Conservation (phyloP, 2,329 filamentous ascomycete genomes). For the Exserohilum turcica region DNA sequence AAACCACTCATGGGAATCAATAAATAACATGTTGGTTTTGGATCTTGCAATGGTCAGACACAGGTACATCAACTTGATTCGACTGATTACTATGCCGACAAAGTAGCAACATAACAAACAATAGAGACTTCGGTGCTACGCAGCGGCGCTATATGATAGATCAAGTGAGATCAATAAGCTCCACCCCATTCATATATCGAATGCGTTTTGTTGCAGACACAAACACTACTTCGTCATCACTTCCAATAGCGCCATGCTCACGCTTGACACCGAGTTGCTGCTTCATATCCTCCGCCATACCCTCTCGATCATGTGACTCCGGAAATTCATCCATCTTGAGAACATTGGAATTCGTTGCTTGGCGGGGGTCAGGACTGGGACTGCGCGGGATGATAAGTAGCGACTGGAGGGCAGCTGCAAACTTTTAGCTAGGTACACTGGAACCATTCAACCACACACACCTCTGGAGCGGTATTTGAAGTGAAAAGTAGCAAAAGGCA, state of each 20-base stretch:
- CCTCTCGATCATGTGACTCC: slow-evolving; percentile 18
- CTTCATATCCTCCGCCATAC: slow-evolving; percentile 6
- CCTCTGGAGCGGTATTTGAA: slow-evolving; percentile 32
- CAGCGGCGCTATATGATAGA: no score
- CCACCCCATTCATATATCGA: slow-evolving; percentile 18
- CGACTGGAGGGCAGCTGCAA: slow-evolving; percentile 34
- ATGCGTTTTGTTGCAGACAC: slow-evolving; percentile 15
- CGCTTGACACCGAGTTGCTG: slow-evolving; percentile 15
- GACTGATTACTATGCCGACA: no score
- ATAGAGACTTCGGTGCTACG: no score
- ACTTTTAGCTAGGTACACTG: not conserved
- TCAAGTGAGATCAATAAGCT: slow-evolving; percentile 29
- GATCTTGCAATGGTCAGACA: no score
- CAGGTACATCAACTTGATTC: no score
- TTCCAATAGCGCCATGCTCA: slow-evolving; percentile 4
- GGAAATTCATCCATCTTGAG: slow-evolving; percentile 23
- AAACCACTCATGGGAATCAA: no score
- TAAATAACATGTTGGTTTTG: no score
- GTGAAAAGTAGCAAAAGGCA: slow-evolving; percentile 19
- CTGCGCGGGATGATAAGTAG: slow-evolving; percentile 40
- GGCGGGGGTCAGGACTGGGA: slow-evolving; percentile 29
- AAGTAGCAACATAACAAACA: no score
- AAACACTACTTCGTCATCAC: slow-evolving; percentile 16
- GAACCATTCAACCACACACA: not conserved
- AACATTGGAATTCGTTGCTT: slow-evolving; percentile 19